Base-by-base conservation (phyloP, 108 stramenopile species). In the Licmophora abbreviata region DNA sequence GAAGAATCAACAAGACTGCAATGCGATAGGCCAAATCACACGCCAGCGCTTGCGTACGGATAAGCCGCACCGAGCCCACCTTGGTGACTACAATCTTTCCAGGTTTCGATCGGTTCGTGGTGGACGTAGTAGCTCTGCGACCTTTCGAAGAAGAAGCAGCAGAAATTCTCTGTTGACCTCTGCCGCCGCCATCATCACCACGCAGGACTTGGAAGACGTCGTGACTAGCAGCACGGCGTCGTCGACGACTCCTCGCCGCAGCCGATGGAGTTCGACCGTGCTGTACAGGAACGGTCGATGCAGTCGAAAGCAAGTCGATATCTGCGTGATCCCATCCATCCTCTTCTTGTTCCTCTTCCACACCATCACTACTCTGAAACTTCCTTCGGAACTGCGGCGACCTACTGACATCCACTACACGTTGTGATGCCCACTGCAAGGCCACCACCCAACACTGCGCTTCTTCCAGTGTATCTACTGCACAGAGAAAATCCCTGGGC, bases 381-480 rank as follows among this genome's bases (percentile, higher is more conserved):
- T 14, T 29, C 38, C 28, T 43, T 26, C 33, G 17, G 30, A 31
- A 17, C 7, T 21, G 24, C 22, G 14, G n/a, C 26, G 47, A 34
- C 15, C 12, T 58, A 24, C 55, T 51, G 21, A 33, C 45, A 21
- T 62, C 65, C 14, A 1, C 4, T 4, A 5, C 38, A 40, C 38
- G 20, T 1, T 15, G 20, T 15, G 38, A 40, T 3, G 88, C 82
- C 88, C 88, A 91, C 42, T 79, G 70, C 54, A 92, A 57, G 29
- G 83, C 89, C 11, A 78, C 75, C 15, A 92, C 84, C 89, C 89
- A 92, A 14, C 63, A 69, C 38, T 85, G 80, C 20, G 84, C 84
- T 51, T 85, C 89, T 60, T 74, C 78, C 18, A 77, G 50, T 9
- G 81, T 81, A 18, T 62, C 54, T n/a, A 92, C 89, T 7, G 78